Base-by-base conservation (phyloP, 2,329 filamentous ascomycete genomes). In the Pezicula neosporulosa region DNA sequence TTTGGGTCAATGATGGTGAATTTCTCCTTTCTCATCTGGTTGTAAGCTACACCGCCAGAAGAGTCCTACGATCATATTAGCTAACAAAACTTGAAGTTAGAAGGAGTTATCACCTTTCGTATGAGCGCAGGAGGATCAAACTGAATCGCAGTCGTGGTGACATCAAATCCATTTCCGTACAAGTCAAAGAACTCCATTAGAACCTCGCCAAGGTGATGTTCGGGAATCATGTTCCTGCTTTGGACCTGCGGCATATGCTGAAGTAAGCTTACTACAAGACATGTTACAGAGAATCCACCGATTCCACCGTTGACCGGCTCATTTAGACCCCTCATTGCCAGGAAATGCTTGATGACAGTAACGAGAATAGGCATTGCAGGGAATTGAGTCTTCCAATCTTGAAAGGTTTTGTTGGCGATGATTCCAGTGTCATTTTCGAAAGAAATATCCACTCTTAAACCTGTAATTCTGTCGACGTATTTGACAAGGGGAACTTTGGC, bases 1-100 rank as follows among this genome's bases (percentile, higher is more conserved):
- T 97, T 96, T 0, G 94, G 94, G 64, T 99, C 94, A 52, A 96
- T 87, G 61, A 99, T 96, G 8, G 87, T 89, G 2, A 99, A 76
- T 1, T 90, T 83, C 47, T 86, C 77, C 13, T 68, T 70, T 62
- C 85, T 85, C 62, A 66, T 67, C 28, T 66, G 63, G 49, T 70
- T 70, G 38, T 86, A 82, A 4, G 75, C 68, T 47, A 84, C 49
- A 45, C 58, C 56, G 18, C 49, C 36, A 48, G 46, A 50, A 30
- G 47, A 48, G 50, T 51, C 42, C 60, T 63, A 45, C 47, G 19
- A 16, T 27, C 7, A n/a, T 27, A 44, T 51, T 43, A 51, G 54
- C 37, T 52, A 35, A 18, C 44, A 43, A 44, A 19, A 6, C 36
- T 12, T n/a, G 18, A n/a, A 51, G 53, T 18, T 30, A 28, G 16